phyloP scores from a whole-genome alignment of 352 stramenopile species.

The Albugo laibachii region DNA sequence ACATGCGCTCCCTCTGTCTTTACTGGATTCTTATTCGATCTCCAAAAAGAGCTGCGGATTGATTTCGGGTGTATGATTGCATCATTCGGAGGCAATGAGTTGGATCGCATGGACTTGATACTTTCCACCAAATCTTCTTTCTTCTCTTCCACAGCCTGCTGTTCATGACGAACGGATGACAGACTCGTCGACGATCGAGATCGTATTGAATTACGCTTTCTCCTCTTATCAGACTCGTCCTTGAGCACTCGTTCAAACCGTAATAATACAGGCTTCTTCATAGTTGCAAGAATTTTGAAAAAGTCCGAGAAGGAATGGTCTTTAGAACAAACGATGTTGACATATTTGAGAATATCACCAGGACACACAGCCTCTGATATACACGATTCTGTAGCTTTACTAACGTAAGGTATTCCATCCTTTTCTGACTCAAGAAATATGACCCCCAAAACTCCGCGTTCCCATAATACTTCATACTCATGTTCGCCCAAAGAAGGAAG shows the following conservation, averaged over 20 bases:
- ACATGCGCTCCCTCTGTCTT: too few relatives aligned
- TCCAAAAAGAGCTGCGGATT: too few relatives aligned
- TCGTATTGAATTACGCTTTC: too few relatives aligned
- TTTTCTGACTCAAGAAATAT: conserved; percentile 78
- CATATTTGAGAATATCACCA: conserved; percentile 65
- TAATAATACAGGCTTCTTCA: conserved; percentile 77
- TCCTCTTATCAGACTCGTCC: too few relatives aligned
- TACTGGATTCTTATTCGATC: too few relatives aligned
- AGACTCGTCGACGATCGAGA: too few relatives aligned
- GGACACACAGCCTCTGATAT: conserved; percentile 47
- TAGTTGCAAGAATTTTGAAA: conserved; percentile 78
- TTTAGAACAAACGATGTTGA: conserved; percentile 69
- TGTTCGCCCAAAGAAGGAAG: conserved; percentile 46
- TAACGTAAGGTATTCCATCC: conserved; percentile 70
- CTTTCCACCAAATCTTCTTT: too few relatives aligned
- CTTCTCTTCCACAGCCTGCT: too few relatives aligned
- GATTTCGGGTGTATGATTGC: too few relatives aligned
- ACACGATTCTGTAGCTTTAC: conserved; percentile 71
- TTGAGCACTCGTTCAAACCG: conserved; percentile 33
- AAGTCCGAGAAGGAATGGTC: conserved; percentile 79
- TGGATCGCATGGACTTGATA: too few relatives aligned
- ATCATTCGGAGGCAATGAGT: too few relatives aligned
- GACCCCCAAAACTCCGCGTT: conserved; percentile 65
- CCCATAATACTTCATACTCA: conserved; percentile 78
- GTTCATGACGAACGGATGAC: too few relatives aligned